Evolutionary conservation across 805 yeast species (phyloP).

Genomic region (Kodamaea leandrae): DNA sequence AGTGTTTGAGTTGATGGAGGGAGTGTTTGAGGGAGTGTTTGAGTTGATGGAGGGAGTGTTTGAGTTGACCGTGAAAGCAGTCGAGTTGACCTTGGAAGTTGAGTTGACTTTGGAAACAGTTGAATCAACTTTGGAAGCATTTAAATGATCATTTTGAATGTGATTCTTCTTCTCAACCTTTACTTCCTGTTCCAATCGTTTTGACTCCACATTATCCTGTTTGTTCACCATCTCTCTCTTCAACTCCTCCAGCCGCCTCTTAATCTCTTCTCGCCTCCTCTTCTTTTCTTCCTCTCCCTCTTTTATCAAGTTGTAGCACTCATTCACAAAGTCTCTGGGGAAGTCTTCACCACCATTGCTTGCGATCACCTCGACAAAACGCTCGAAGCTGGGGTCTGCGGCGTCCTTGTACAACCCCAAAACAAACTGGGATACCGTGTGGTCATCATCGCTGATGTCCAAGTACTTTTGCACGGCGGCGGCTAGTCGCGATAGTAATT

Average conservation of each 20-base stretch:
- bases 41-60: not conserved
- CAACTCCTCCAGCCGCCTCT: slow-evolving; percentile 9
- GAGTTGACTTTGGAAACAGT: too few relatives aligned
- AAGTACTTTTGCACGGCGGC: slow-evolving; percentile 14
- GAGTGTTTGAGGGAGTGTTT: not conserved
- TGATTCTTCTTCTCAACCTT: too few relatives aligned
- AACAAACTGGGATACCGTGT: slow-evolving; percentile 29
- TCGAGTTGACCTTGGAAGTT: too few relatives aligned
- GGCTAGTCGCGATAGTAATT: slow-evolving; percentile 3
- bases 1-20: not conserved
- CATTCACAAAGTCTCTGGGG: slow-evolving; percentile 29
- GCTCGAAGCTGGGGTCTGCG: slow-evolving; percentile 3
- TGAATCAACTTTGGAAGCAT: too few relatives aligned
- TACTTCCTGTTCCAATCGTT: too few relatives aligned
- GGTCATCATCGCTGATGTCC: slow-evolving; percentile 22
- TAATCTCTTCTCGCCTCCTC: slow-evolving; percentile 11
- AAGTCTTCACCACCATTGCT: slow-evolving; percentile 44
- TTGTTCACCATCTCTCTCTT: slow-evolving; percentile 8
- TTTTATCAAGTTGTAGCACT: slow-evolving; percentile 18
- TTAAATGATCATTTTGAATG: too few relatives aligned
- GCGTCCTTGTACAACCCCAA: slow-evolving; percentile 19
- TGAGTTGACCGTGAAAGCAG: too few relatives aligned
- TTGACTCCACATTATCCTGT: too few relatives aligned
- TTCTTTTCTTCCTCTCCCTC: slow-evolving; percentile 10
- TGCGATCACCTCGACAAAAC: slow-evolving; percentile 18